Evolutionary conservation across 345 rosid species (phyloP).

Genomic region (Eucalyptus shirleyi): DNA sequence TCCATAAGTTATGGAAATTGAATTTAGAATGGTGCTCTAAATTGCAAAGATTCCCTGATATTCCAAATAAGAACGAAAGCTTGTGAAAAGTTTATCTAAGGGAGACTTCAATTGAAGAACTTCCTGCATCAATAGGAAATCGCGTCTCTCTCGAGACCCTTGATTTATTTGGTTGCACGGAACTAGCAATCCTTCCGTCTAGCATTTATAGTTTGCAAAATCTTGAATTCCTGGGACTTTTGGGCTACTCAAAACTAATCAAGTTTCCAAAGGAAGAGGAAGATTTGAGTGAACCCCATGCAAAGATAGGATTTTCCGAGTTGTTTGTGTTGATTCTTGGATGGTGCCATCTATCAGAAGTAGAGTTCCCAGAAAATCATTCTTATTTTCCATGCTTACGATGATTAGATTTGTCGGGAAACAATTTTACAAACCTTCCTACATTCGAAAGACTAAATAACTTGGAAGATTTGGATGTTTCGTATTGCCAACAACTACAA

Average conservation of each 20-base stretch:
- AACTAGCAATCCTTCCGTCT: background rate
- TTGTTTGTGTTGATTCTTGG: no score
- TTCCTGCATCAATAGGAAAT: background rate
- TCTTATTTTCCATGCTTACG: background rate
- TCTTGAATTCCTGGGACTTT: background rate
- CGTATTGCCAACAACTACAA: background rate
- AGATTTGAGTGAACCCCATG: no score
- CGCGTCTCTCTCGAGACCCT: rapidly evolving
- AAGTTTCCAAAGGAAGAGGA: no score
- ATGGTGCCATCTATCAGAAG: background rate
- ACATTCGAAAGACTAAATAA: background rate
- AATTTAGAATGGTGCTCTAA: rapidly evolving
- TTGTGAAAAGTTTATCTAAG: rapidly evolving
- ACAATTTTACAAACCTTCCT: background rate
- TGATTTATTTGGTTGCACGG: background rate
- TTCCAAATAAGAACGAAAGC: rapidly evolving
- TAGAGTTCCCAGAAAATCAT: background rate
- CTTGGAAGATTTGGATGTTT: background rate
- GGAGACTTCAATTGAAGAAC: background rate
- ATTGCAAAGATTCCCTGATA: background rate
- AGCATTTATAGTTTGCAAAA: background rate
- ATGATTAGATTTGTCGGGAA: rapidly evolving
- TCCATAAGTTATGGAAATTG: rapidly evolving
- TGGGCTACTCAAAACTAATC: no score
- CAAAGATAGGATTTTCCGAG: no score